Percentiles rank a stretch among this genome's conserved stretches.
These are phyloP conservation scores for Reutealis trisperma DNA, from an alignment of 345 rosid species.

Conservation along the genomic window DNA sequence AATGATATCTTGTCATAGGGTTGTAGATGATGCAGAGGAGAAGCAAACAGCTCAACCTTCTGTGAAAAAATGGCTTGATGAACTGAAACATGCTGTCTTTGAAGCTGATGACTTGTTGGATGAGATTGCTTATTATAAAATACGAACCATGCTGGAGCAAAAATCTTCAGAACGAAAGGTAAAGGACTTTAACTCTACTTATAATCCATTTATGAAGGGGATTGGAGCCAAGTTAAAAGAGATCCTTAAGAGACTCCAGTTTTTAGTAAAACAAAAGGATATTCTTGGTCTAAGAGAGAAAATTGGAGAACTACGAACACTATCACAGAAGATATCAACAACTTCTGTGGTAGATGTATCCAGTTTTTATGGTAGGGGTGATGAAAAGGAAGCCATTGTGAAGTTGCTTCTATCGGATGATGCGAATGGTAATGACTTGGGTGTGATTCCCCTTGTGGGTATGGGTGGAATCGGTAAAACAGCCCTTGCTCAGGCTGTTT, in stretches of 20 bases:
- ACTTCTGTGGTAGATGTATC: conserved; percentile 27
- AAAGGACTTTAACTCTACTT: neutral
- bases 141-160: neutral
- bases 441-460: conserved; percentile 33
- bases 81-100: neutral
- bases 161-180: neutral
- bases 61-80: neutral
- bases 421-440: neutral
- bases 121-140: conserved; percentile 1
- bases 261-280: conserved; percentile 14
- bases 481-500: conserved; percentile 7
- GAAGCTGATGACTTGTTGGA: conserved; percentile 13
- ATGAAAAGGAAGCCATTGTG: conserved; percentile 16
- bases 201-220: conserved; percentile 18
- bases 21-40: conserved; percentile 13
- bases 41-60: neutral
- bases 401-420: conserved; percentile 6
- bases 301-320: neutral
- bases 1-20: neutral
- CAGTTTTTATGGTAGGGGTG: conserved; percentile 25
- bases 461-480: conserved; percentile 15
- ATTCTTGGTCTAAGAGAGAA: conserved; percentile 15
- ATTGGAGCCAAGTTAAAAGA: neutral
- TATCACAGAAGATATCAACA: neutral
- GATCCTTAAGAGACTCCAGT: conserved; percentile 13